Conservation (phyloP, 2,329 filamentous ascomycete genomes). For the Colletotrichum cereale region DNA sequence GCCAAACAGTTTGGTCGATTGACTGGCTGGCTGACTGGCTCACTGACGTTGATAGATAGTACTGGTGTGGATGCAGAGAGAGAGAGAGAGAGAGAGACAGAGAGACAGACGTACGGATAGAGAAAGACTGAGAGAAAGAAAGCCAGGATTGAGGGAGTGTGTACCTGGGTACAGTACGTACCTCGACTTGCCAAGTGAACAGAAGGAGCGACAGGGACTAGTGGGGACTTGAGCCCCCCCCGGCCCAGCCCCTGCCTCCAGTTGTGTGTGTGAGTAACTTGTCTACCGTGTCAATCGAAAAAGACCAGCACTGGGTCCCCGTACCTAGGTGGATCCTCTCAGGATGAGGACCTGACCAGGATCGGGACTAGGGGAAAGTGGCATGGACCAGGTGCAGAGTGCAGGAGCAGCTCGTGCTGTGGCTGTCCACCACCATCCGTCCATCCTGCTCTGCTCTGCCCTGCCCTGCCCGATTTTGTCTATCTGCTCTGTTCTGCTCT, state of each 20-base stretch:
- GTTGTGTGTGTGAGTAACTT: background rate
- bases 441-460: too few species aligned
- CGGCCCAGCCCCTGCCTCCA: constrained; percentile 24
- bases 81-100: background rate
- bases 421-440: constrained; percentile 3
- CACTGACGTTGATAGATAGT: too few species aligned
- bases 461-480: constrained; percentile 10
- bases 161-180: background rate
- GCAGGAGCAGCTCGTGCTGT: constrained; percentile 27
- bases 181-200: constrained; percentile 11
- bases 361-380: constrained; percentile 26
- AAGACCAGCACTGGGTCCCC: constrained; percentile 16
- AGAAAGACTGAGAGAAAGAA: background rate
- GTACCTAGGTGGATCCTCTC: constrained; percentile 27
- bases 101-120: background rate
- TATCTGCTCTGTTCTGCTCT: constrained; percentile 13
- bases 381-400: constrained; percentile 21
- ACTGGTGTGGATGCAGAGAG: too few species aligned
- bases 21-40: background rate
- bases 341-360: constrained; percentile 24
- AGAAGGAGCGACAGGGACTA: constrained; percentile 1
- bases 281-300: constrained; percentile 10
- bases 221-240: constrained; percentile 1
- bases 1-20: background rate
- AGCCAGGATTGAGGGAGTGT: background rate